Evolutionary conservation across 2,329 filamentous ascomycete species (phyloP).

Genomic region (Clonostachys byssicola): DNA sequence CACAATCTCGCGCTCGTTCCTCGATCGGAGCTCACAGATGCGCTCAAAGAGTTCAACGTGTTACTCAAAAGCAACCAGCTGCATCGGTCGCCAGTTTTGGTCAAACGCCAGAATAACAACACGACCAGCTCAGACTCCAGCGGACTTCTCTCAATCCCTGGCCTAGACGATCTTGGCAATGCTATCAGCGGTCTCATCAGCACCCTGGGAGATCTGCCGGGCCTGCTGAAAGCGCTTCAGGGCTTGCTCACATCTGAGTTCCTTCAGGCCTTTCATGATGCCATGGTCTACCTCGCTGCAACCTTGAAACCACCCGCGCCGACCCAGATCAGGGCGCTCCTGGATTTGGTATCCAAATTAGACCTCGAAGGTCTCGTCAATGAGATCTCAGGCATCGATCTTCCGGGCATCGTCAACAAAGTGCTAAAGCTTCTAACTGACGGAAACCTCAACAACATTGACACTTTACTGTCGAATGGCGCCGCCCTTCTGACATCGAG

Average conservation of each 20-base stretch:
- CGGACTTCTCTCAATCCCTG: constrained; percentile 3
- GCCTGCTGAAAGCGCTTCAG: constrained; percentile 14
- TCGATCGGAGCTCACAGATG: constrained; percentile 39
- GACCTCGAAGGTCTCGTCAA: constrained; percentile 25
- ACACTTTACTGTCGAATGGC: constrained; percentile 27
- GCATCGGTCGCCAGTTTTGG: not conserved
- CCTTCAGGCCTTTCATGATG: constrained; percentile 31
- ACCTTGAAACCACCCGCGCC: constrained; percentile 31
- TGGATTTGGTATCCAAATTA: constrained; percentile 21
- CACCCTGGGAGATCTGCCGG: not conserved
- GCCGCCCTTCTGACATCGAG: constrained; percentile 23
- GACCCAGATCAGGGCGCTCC: constrained; percentile 15
- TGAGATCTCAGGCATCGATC: constrained; percentile 20
- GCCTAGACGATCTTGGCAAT: constrained; percentile 11
- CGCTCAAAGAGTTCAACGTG: constrained; percentile 32
- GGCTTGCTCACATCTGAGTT: constrained; percentile 29
- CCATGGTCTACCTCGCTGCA: constrained; percentile 30
- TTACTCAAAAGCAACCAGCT: constrained; percentile 23
- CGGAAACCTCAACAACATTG: constrained; percentile 23
- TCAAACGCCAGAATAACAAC: constrained; percentile 1
- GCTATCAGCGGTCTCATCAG: constrained; percentile 13
- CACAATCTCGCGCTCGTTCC: constrained; percentile 39
- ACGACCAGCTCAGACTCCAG: not conserved
- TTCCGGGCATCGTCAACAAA: constrained; percentile 19
- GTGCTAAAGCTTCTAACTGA: constrained; percentile 21